These are phyloP conservation scores for Solanum rostratum DNA, from an alignment of 257 asterid species.

Conservation along the genomic window DNA sequence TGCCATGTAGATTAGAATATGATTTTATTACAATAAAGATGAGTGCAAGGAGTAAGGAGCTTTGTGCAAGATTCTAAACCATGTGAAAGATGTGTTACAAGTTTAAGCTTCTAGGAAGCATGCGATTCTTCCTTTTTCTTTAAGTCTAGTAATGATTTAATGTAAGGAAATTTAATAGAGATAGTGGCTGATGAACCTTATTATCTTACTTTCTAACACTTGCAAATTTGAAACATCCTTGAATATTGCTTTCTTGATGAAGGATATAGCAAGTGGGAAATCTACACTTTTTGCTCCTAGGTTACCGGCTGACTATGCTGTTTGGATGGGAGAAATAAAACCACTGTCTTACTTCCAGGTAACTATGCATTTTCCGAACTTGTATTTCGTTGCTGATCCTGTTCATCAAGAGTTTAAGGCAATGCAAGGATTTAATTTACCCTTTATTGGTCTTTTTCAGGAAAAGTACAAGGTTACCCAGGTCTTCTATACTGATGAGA, in stretches of 20 bases:
- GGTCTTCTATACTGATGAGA: slow-evolving; percentile 65
- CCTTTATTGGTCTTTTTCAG: slow-evolving; percentile 39
- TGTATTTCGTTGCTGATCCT: neutral
- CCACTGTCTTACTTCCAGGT: slow-evolving; percentile 74
- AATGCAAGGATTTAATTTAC: neutral
- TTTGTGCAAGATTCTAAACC: neutral
- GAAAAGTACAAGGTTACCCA: slow-evolving; percentile 56
- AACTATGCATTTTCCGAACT: neutral
- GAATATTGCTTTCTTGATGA: slow-evolving; percentile 9
- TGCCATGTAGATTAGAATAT: neutral
- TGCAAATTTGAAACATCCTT: neutral
- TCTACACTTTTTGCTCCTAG: slow-evolving; percentile 85
- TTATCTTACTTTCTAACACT: neutral
- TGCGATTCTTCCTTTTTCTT: neutral
- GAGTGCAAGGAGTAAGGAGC: neutral
- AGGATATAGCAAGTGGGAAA: slow-evolving; percentile 82
- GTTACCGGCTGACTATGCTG: slow-evolving; percentile 73
- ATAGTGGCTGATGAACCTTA: neutral
- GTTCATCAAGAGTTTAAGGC: neutral
- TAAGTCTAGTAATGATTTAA: neutral
- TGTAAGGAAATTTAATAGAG: neutral
- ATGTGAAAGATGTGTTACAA: neutral
- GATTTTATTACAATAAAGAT: neutral
- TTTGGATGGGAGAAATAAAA: slow-evolving; percentile 95
- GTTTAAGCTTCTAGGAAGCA: neutral